Evolutionary conservation across 139 green algal genomes (phyloP).

Genomic region (Chlamydomonas schloesseri): DNA sequence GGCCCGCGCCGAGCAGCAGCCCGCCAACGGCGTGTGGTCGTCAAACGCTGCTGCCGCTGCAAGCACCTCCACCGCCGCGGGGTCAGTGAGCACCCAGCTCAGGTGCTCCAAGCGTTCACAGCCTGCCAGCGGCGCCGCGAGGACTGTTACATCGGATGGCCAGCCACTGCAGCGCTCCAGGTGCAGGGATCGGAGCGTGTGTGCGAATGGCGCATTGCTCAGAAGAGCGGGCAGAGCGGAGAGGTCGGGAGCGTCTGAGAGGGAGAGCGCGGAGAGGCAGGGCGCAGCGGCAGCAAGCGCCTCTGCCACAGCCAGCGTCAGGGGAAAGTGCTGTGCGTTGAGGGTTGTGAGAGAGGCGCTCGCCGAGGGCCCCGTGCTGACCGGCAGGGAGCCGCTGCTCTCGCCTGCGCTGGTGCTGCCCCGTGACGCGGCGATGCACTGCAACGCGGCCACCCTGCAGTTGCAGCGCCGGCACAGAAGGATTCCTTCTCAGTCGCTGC

Average conservation of each 20-base stretch:
- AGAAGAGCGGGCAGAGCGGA: neutral
- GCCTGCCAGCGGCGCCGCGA: neutral
- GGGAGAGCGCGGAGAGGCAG: neutral
- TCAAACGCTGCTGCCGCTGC: neutral
- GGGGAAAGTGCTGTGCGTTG: neutral
- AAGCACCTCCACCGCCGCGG: neutral
- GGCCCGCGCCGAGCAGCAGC: too few relatives aligned
- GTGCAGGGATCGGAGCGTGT: neutral
- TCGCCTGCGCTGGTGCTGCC: neutral
- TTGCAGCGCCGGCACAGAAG: too few relatives aligned
- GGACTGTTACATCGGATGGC: neutral
- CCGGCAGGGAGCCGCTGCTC: too few relatives aligned
- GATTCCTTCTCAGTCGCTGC: too few relatives aligned
- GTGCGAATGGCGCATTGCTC: neutral
- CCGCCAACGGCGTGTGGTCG: neutral
- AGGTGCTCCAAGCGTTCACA: conserved; percentile 7
- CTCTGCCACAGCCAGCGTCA: neutral
- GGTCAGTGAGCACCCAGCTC: neutral
- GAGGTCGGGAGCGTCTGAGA: neutral
- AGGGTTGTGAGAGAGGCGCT: neutral
- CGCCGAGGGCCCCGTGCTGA: too few relatives aligned
- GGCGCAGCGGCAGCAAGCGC: neutral
- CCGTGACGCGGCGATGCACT: neutral
- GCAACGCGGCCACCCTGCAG: neutral
- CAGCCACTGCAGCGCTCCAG: neutral